Evolutionary conservation across 345 rosid species (phyloP), one percentile per base, ranked within the genome.

Genomic region (Dipteronia sinensis): DNA sequence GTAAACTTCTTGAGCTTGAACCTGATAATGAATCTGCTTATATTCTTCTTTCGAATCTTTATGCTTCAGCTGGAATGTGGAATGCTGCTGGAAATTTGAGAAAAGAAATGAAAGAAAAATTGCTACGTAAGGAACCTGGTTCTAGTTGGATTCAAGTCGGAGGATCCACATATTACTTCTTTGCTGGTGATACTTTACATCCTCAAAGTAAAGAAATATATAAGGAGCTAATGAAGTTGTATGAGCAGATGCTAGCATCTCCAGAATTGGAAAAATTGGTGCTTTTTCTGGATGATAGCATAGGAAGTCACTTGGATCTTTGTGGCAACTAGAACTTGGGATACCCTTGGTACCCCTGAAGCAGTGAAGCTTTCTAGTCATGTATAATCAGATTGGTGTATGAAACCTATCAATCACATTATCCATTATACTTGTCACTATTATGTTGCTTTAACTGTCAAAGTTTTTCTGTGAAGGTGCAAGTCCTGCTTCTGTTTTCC

Each of bases 1-100:
- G 77, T 83, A 65, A 81, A 51, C 90, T 86, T 62, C 77, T 88
- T 74, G 90, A 81, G 31, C 58, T 81, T 59, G 82, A 86, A 80
- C 85, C 87, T 12, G 79, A 81, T 64, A 88, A 82, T 31, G 79
- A 85, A 47, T 84, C 82, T 49, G 83, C 79, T 58, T 77, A 84
- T 31, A 65, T 88, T 65, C 80, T 82, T 66, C 87, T 88, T 34
- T 86, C 87, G 13, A 88, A 88, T 67, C 82, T 88, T 23, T 85
- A 78, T 84, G 87, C 90, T 42, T 82, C 89, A 9, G 77, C 82
- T 27, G 85, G 85, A 10, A 79, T 70, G 80, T 86, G 90, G 89
- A 72, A 79, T 27, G 75, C 61, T 72, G 87, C 78, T 64, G 79
- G 82, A 20, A 79, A 81, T 20, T 72, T 88, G 80, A 88, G 90